Percentiles rank a stretch among this genome's conserved stretches.
Conservation (phyloP, 805 yeast species). For the Blastobotrys americana region DNA sequence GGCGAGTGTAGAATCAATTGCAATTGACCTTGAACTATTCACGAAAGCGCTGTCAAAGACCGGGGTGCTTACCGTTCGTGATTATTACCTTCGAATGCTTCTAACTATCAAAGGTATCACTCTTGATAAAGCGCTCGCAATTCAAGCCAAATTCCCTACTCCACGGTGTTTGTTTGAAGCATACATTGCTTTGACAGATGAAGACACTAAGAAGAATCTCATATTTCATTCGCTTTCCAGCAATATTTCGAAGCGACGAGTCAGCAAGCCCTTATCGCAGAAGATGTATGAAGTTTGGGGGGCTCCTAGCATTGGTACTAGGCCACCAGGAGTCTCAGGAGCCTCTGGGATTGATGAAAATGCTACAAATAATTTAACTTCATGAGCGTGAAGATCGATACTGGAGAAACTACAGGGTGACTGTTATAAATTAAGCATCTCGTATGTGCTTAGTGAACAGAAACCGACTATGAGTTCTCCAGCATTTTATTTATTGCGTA, state of each 20-base stretch:
- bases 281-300: slow-evolving; percentile 57
- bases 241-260: slow-evolving; percentile 46
- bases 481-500: too few relatives aligned
- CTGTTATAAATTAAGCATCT: too few relatives aligned
- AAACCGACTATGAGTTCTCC: too few relatives aligned
- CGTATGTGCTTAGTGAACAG: too few relatives aligned
- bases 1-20: slow-evolving; percentile 37
- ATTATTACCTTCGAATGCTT: slow-evolving; percentile 66
- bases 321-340: too few relatives aligned
- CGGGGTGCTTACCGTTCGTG: slow-evolving; percentile 62
- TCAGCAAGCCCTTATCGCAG: slow-evolving; percentile 45
- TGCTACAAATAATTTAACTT: too few relatives aligned
- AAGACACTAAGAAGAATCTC: slow-evolving; percentile 32
- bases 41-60: slow-evolving; percentile 65
- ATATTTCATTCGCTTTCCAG: slow-evolving; percentile 31
- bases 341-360: too few relatives aligned
- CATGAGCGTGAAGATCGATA: too few relatives aligned
- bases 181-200: slow-evolving; percentile 28
- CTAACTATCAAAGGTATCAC: slow-evolving; percentile 78
- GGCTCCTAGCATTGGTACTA: too few relatives aligned
- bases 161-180: slow-evolving; percentile 53
- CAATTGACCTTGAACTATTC: slow-evolving; percentile 43
- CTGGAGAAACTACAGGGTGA: too few relatives aligned
- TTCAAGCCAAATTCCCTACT: slow-evolving; percentile 66
- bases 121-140: slow-evolving; percentile 72